These are phyloP conservation scores for Epichloe typhina DNA, from an alignment of 2,329 filamentous ascomycete genomes.

Conservation along the genomic window DNA sequence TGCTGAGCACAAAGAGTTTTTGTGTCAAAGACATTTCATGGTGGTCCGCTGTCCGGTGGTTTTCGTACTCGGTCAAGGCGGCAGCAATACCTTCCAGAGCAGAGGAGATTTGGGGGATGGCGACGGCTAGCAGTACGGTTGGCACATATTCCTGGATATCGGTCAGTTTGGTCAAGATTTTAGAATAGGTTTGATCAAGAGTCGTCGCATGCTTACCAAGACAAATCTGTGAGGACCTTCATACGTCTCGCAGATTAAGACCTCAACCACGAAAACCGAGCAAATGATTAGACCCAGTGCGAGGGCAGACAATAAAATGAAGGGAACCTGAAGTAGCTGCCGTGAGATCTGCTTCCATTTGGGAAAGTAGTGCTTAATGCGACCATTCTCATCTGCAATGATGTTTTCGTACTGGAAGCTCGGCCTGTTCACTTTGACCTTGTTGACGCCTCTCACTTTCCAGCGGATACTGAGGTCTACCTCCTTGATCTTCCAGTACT, in stretches of 20 bases:
- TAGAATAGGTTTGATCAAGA: background rate
- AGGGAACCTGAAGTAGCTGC: constrained; percentile 57
- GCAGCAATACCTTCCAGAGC: constrained; percentile 50
- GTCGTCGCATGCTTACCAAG: constrained; percentile 31
- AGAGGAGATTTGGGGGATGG: constrained; percentile 51
- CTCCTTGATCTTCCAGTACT: constrained; percentile 70
- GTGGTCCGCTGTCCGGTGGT: constrained; percentile 57
- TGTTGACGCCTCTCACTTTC: constrained; percentile 56
- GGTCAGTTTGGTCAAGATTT: too few relatives aligned
- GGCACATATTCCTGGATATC: constrained; percentile 51
- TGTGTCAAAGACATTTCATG: constrained; percentile 58
- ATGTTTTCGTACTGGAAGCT: constrained; percentile 52
- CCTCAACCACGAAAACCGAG: constrained; percentile 58
- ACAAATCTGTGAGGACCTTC: constrained; percentile 53
- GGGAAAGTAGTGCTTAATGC: constrained; percentile 48
- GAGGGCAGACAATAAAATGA: constrained; percentile 44
- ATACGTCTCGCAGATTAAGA: constrained; percentile 64
- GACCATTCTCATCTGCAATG: constrained; percentile 49
- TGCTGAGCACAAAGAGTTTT: constrained; percentile 66
- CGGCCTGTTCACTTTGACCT: constrained; percentile 50
- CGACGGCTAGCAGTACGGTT: constrained; percentile 54
- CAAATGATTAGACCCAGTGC: constrained; percentile 55
- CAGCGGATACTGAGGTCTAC: constrained; percentile 58
- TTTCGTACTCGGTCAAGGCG: constrained; percentile 55
- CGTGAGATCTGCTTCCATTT: constrained; percentile 49